Base-by-base conservation (phyloP, 2,329 filamentous ascomycete species). In the Escovopsis sp. region DNA sequence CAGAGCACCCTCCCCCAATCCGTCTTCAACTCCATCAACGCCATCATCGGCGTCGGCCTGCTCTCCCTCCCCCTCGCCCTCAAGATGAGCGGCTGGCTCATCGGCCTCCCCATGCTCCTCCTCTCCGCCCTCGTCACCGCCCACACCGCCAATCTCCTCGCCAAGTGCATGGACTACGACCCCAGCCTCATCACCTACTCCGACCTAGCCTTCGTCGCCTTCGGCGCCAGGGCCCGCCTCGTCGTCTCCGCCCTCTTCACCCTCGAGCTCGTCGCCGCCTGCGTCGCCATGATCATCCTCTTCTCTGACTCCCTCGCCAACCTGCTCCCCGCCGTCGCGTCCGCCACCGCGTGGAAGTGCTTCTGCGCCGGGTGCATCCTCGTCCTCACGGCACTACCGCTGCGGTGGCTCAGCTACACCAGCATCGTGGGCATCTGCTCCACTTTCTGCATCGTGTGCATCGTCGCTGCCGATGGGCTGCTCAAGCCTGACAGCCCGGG, bases 1-100 rank as follows among this genome's bases (percentile, higher is more conserved):
- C 86, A 92, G 60, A 93, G 85, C n/a, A 98, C 88, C 1, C 66
- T 96, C 13, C 86, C 86, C 0, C 88, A 96, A 61, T 96, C 88
- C 6, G 72, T 94, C 42, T 93, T 96, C 66, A 98, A 98, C 58
- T 92, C 85, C 3, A 88, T 88, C 53, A 94, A 94, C 43, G 84
- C 92, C 34, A 63, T 94, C 39, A 88, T 94, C 41, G 87, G 87
- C 13, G 79, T 98, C 21, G 88, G 88, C 1, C 62, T 98, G 21
- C 67, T 98, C 34, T 92, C 84, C 55, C 63, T 98, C 36, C 90
- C 88, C 5, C 69, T 96, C 50, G 88, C 83, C 5, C 65, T 96
- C 48, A 84, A 78, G 48, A 86, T 93, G 54, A 77, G 83, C 11
- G 88, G 86, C 34, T 94, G 87, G 87, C 57, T 94, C 28, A 72